Evolutionary conservation across 2,329 filamentous ascomycete genomes (phyloP).

Genomic region (Colletotrichum sp.): DNA sequence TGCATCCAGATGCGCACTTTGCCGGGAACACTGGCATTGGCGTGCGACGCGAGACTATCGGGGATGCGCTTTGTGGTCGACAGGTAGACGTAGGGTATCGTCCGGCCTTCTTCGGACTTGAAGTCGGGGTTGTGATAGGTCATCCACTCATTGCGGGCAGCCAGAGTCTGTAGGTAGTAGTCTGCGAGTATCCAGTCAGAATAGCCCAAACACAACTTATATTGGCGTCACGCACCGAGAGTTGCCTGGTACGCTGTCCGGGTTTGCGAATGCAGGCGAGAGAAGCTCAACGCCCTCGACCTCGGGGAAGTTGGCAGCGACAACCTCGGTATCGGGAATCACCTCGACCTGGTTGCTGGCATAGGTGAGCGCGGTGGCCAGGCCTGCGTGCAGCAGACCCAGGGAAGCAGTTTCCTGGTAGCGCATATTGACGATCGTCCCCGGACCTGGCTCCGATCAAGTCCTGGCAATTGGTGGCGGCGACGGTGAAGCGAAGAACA

Average conservation of each 20-base stretch:
- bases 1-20: constrained; percentile 36
- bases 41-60: neutral
- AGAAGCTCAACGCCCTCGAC: constrained; percentile 22
- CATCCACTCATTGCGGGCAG: constrained; percentile 27
- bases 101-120: constrained; percentile 26
- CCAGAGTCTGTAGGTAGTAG: constrained; percentile 25
- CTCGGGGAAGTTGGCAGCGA: constrained; percentile 21
- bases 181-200: neutral
- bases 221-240: neutral
- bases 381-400: constrained; percentile 22
- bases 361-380: constrained; percentile 25
- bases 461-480: neutral
- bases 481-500: neutral
- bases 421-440: neutral
- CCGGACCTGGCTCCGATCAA: neutral
- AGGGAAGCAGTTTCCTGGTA: neutral
- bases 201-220: rapidly evolving
- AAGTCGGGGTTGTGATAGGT: constrained; percentile 24
- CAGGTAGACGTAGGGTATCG: constrained; percentile 25
- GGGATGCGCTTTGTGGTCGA: neutral
- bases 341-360: constrained; percentile 29
- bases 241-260: constrained; percentile 25
- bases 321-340: constrained; percentile 24
- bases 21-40: constrained; percentile 11
- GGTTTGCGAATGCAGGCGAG: constrained; percentile 29